Base-by-base conservation (phyloP, 2,329 filamentous ascomycete genomes). In the Colletotrichum magnum region DNA sequence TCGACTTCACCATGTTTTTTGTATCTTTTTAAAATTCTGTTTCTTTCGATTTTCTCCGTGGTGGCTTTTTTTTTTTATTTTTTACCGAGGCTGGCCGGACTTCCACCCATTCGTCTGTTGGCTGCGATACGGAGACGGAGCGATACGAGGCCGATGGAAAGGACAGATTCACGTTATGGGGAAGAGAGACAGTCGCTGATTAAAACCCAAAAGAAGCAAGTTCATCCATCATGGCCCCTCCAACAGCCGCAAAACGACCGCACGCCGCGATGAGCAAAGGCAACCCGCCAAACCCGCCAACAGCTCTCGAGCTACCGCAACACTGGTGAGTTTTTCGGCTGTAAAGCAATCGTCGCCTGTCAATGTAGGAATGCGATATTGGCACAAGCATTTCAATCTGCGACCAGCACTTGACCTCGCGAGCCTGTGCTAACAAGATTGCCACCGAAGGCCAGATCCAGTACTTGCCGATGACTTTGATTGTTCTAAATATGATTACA, bases 401-500 rank as follows among this genome's bases (percentile, higher is more conserved):
- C 57, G 47, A 52, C 47, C 28, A 13, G 12, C 21, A 10, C 26
- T 15, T 54, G 7, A 10, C 16, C 28, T 36, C 26, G 36, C 16
- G 18, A 53, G 45, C 13, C 26, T 21, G n/a, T 32, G 41, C 59
- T 62, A 36, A 62, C 48, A 45, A 12, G 16, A 6, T 13, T 4
- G 10, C 32, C 28, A 16, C 26, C 24, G 24, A 58, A 72, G 71
- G 71, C 9, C 65, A 47, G 69, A 71, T 41, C 26, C 54, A 41
- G 61, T 52, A 36, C 10, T 36, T 64, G 26, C 48, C 58, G 15
- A 41, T 69, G 24, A 69, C 58, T 69, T 72, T 56, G 69, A 72
- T 48, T 72, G 71, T 58, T 71, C 71, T 18, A 61, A 71, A 24
- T 72, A 72, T 47, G 69, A 72, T 16, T 72, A 72, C 41, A 63